Base-by-base conservation (phyloP, 2,329 filamentous ascomycete genomes). In the Xylariaceae sp. region DNA sequence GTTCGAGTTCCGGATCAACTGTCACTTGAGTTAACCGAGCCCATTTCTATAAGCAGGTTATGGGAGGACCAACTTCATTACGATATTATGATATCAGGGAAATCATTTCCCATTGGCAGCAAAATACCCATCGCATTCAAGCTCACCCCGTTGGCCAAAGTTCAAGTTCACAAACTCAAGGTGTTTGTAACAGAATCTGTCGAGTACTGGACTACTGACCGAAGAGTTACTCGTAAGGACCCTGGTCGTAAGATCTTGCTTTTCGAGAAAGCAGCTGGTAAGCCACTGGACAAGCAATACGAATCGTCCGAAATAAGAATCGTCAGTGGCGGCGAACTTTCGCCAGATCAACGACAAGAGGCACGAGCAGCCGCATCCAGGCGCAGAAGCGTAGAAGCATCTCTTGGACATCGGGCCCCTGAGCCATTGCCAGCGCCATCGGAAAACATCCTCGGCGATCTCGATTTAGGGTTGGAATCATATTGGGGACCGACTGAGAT, bases 21-120 rank as follows among this genome's bases (percentile, higher is more conserved):
- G 41, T 96, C 90, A 0, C 75, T 96, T 19, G 91, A 96, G 68
- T 90, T 90, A 68, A 86, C 90, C 22, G 91, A 96, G 65, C 91
- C 91, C 2, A 96, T 96, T 61, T 92, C 90, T 11, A 96, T 96
- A 62, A 92, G 88, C 56, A 79, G 91, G 17, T 90, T 89, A 54
- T 96, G 91, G 91, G 91, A 96, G 66, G 90, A 96, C 59, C 91
- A 96, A 63, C 75, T 96, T 31, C 90, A 95, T 63, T 96, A 96
- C 70, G 91, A 96, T 62, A 96, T 96, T 59, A 86, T 96, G 65
- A 95, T 96, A 47, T 96, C 90, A 1, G 91, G 91, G 47, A 96
- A 96, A 75, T 95, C 90, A 1, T 96, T 96, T 52, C 89, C 91
- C 0, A 80, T 96, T 17, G 91, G 91, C 14, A 81, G 87, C 36